Evolutionary conservation across 2,329 filamentous ascomycete genomes (phyloP).

Genomic region (Curvularia sp.): DNA sequence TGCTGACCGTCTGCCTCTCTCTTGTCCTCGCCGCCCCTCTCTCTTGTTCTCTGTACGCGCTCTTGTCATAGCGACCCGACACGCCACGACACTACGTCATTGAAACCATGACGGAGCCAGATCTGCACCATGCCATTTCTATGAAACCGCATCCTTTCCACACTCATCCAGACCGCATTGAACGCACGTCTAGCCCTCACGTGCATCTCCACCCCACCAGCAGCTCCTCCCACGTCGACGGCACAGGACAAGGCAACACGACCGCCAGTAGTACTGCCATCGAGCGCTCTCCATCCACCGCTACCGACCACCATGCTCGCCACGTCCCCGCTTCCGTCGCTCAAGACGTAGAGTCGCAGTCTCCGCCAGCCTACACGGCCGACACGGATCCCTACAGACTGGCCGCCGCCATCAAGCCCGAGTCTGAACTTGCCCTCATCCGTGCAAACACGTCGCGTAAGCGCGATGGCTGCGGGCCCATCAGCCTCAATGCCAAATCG

Average conservation of each 20-base stretch:
- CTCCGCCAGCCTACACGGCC: slow-evolving; percentile 64
- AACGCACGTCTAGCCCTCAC: slow-evolving; percentile 42
- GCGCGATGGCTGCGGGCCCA: slow-evolving; percentile 62
- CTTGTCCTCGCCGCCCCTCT: too few species aligned
- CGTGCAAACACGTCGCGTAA: slow-evolving; percentile 82
- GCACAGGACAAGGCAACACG: slow-evolving; percentile 23
- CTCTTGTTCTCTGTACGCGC: not conserved
- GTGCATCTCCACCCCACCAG: slow-evolving; percentile 28
- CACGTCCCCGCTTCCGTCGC: slow-evolving; percentile 40
- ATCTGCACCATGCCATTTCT: slow-evolving; percentile 58
- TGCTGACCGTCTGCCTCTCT: not conserved
- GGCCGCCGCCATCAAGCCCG: slow-evolving; percentile 76
- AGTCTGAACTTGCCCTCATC: slow-evolving; percentile 77
- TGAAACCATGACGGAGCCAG: slow-evolving; percentile 51
- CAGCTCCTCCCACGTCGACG: slow-evolving; percentile 26
- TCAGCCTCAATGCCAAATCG: slow-evolving; percentile 53
- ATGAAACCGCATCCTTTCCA: slow-evolving; percentile 56
- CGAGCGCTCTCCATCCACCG: slow-evolving; percentile 40
- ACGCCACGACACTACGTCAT: not conserved
- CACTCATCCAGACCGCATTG: slow-evolving; percentile 36
- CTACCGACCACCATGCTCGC: slow-evolving; percentile 46
- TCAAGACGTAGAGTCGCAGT: slow-evolving; percentile 56
- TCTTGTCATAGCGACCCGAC: not conserved
- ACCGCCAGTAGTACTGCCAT: slow-evolving; percentile 51
- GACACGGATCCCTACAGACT: slow-evolving; percentile 85